These are phyloP conservation scores for Saccharomycopsis lassenensis DNA, from an alignment of 805 yeast genomes.

Conservation along the genomic window DNA sequence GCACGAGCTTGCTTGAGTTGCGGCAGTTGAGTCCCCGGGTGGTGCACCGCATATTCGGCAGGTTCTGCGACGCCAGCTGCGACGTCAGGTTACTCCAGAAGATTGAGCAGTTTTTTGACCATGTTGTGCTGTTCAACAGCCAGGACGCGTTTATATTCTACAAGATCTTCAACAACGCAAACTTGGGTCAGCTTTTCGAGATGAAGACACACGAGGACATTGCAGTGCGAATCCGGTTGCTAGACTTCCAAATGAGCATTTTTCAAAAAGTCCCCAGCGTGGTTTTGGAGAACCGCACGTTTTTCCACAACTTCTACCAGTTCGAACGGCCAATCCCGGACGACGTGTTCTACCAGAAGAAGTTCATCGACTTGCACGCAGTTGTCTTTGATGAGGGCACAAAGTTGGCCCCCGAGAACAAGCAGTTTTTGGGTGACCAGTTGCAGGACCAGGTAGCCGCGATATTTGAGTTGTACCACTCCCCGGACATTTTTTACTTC, in stretches of 20 bases:
- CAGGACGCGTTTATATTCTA: constrained; percentile 1
- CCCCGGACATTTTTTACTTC: background rate
- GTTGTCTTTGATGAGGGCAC: constrained; percentile 1
- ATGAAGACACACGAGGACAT: constrained; percentile 1
- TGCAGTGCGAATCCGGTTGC: background rate
- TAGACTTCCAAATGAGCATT: constrained; percentile 3
- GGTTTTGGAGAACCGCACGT: background rate
- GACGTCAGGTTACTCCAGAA: constrained; percentile 3
- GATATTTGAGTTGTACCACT: constrained; percentile 2
- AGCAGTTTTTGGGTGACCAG: background rate
- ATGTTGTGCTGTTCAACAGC: constrained; percentile 2
- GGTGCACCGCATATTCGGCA: background rate
- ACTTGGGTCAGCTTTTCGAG: background rate
- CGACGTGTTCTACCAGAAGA: constrained; percentile 5
- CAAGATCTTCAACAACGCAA: background rate
- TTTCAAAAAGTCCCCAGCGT: background rate
- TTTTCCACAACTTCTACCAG: constrained; percentile 3
- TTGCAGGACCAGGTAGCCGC: constrained; percentile 1
- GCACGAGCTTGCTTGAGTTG: constrained; percentile 2
- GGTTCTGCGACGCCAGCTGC: constrained; percentile 1
- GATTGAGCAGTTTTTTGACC: constrained; percentile 8
- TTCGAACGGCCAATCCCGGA: constrained; percentile 3
- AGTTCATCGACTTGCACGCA: constrained; percentile 4
- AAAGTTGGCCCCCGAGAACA: background rate
- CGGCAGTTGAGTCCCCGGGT: background rate